Conservation (phyloP, 169 alveolate genomes). For the Neospora caninum region DNA sequence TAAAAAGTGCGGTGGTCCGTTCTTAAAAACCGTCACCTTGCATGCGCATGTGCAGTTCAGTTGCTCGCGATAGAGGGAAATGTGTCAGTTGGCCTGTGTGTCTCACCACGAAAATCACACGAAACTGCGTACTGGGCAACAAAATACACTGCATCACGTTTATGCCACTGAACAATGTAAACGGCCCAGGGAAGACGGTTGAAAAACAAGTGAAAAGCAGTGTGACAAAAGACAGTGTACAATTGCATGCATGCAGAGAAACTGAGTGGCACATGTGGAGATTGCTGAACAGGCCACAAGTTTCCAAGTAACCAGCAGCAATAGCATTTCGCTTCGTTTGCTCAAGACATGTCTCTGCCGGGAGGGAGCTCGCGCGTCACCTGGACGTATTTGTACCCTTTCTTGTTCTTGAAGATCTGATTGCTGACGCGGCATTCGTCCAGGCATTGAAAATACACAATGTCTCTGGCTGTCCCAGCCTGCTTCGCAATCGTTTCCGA, state of each 20-base stretch:
- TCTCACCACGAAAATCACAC: background rate
- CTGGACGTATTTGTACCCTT: conserved; percentile 42
- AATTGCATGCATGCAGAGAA: background rate
- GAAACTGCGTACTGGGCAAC: too few relatives aligned
- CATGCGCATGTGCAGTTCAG: background rate
- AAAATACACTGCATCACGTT: too few relatives aligned
- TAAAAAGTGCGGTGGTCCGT: too few relatives aligned
- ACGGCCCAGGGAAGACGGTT: too few relatives aligned
- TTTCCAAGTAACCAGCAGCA: background rate
- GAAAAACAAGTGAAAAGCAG: background rate
- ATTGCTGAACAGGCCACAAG: background rate
- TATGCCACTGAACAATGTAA: too few relatives aligned
- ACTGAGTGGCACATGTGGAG: background rate
- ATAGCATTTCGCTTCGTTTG: background rate
- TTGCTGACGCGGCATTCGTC: conserved; percentile 42
- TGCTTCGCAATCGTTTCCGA: conserved; percentile 11
- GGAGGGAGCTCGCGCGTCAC: conserved; percentile 34
- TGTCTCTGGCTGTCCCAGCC: conserved; percentile 56
- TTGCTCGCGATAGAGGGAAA: background rate
- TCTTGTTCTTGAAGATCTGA: conserved; percentile 35
- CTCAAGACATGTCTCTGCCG: background rate
- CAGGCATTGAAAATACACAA: conserved; percentile 60
- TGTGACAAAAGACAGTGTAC: background rate
- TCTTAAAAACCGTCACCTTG: background rate
- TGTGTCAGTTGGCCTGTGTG: background rate